These are phyloP conservation scores for Penicillium sclerotiorum DNA, from an alignment of 2,329 filamentous ascomycete species.

Conservation along the genomic window DNA sequence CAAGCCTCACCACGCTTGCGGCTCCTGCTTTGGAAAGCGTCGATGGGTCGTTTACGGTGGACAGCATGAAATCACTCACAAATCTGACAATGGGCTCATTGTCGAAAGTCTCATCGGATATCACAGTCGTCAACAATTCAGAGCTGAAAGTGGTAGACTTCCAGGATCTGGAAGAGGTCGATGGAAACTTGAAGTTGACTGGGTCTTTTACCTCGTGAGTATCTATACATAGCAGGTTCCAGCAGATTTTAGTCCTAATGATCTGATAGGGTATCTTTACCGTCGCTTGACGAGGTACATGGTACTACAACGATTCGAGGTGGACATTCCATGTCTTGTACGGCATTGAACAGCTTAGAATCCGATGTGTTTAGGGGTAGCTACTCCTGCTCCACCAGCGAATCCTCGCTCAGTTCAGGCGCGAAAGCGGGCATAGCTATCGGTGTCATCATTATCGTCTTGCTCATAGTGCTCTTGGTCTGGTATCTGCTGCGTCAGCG, in stretches of 20 bases:
- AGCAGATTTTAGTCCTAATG: background rate
- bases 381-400: constrained; percentile 22
- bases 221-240: background rate
- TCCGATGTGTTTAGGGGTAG: constrained; percentile 19
- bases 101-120: constrained; percentile 17
- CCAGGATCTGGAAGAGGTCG: constrained; percentile 25
- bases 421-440: constrained; percentile 36
- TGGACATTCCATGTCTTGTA: constrained; percentile 27
- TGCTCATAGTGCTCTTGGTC: constrained; percentile 19
- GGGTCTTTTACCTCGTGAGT: constrained; percentile 29
- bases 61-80: constrained; percentile 21
- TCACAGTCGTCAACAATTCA: constrained; percentile 26
- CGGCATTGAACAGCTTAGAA: constrained; percentile 15
- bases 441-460: constrained; percentile 44
- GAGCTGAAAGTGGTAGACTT: constrained; percentile 23
- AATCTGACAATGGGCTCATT: constrained; percentile 22
- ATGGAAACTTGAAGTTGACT: constrained; percentile 24
- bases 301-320: constrained; percentile 26
- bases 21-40: constrained; percentile 26
- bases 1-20: constrained; percentile 18
- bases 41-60: constrained; percentile 21
- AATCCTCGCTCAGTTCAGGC: constrained; percentile 22
- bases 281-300: constrained; percentile 26
- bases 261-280: constrained; percentile 25
- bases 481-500: constrained; percentile 25